phyloP scores from a whole-genome alignment of 1,284 basidiomycete genomes.

The Sphaerobolus stellatus region DNA sequence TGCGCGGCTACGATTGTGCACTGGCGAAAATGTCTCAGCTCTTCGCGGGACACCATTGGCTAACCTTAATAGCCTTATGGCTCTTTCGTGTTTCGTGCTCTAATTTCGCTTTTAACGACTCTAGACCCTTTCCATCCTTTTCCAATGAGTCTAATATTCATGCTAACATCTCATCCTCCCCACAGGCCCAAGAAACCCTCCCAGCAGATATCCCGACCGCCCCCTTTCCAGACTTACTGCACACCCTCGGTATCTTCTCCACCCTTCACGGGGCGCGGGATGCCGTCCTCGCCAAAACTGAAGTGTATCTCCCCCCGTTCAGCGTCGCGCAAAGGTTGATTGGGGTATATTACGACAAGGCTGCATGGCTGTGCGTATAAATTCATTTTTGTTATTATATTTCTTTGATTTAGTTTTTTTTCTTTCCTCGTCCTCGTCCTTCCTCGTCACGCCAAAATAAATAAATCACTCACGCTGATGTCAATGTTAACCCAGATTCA shows the following conservation, averaged over 20 bases:
- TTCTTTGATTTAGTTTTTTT: no score
- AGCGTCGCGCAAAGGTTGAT: neutral
- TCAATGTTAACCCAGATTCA: conserved; percentile 2
- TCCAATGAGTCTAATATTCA: no score
- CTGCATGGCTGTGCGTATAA: conserved; percentile 4
- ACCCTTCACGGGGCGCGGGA: neutral
- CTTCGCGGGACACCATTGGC: no score
- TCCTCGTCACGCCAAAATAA: neutral
- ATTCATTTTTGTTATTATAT: neutral
- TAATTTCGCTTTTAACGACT: no score
- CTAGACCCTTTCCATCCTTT: no score
- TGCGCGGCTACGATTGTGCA: no score
- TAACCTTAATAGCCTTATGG: no score
- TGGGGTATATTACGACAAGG: conserved; percentile 2
- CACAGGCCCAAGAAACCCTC: no score
- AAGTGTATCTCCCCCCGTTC: neutral
- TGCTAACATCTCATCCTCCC: no score
- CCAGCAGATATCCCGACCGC: neutral
- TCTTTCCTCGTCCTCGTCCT: conserved; percentile 1
- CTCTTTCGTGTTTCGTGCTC: no score
- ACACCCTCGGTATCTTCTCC: conserved; percentile 5
- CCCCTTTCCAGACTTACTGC: neutral
- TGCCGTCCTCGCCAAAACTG: neutral
- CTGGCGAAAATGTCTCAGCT: no score
- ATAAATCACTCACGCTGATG: neutral